Evolutionary conservation across 2,329 filamentous ascomycete genomes (phyloP), one percentile per base, ranked within the genome.

Genomic region (Monilinia vaccinii-corymbosi): DNA sequence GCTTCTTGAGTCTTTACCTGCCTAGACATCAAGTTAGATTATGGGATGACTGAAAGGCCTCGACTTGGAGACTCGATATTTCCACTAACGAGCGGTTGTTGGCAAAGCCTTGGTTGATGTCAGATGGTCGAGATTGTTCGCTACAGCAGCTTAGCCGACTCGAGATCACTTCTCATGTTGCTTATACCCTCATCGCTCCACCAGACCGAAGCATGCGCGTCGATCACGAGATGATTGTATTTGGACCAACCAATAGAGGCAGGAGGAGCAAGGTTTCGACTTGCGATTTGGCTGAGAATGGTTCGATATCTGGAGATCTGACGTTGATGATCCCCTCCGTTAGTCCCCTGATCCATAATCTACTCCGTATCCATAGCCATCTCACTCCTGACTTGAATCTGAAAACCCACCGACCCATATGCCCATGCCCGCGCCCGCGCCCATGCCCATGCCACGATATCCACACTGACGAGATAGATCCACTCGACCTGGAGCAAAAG

Each of bases 171-270:
- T 18, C 38, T 55, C 25, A 55, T 23, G 16, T 23, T 44, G 51
- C 31, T 55, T 44, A 25, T 32, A 23, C 38, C 40, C n/a, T 44
- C 28, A 21, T 44, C n/a, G 44, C 31, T 53, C 23, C 34, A 21
- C 48, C 34, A 61, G 56, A 55, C 52, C 49, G 13, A 36, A 42
- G 63, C 62, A 65, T 47, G 58, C 56, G 58, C 31, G 56, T 58
- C 52, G 45, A 47, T 64, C 63, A 64, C 62, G 64, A 63, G 63
- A 48, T 38, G 16, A 38, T 28, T 2, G 14, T 40, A 46, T 53
- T 14, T 45, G 31, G 38, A 32, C 16, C 16, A 31, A 53, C 21
- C 18, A n/a, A n/a, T 28, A 53, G 34, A 23, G 2, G n/a, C 47
- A 5, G 36, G 13, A 31, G 23, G 36, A 36, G 18, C 3, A 9